These are phyloP conservation scores for Xylaria sp. DNA, from an alignment of 2,329 filamentous ascomycete genomes.

Conservation along the genomic window DNA sequence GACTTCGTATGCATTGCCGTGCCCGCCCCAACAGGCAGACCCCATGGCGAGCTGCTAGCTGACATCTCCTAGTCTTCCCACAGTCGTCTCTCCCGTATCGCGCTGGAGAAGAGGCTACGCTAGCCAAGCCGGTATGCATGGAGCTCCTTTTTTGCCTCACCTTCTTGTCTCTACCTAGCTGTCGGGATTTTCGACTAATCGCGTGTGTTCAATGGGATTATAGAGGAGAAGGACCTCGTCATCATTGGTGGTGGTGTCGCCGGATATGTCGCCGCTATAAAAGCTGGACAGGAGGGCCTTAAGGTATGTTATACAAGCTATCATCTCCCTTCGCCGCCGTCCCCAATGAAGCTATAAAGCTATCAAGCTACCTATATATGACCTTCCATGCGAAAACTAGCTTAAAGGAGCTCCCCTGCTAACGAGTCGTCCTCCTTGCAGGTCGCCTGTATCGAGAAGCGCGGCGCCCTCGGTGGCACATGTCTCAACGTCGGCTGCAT, in stretches of 20 bases:
- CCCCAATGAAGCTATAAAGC: not conserved
- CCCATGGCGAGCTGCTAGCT: not conserved
- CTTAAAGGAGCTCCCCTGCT: not conserved
- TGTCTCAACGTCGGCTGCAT: slow-evolving; percentile 99
- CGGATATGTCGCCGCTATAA: slow-evolving; percentile 98
- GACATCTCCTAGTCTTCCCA: slow-evolving; percentile 42
- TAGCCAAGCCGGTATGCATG: slow-evolving; percentile 45
- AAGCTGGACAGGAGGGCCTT: slow-evolving; percentile 93
- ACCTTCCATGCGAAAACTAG: slow-evolving; percentile 2
- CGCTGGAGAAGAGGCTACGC: slow-evolving; percentile 57
- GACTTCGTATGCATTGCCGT: slow-evolving; percentile 39
- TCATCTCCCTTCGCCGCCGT: not conserved
- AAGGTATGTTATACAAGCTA: slow-evolving; percentile 57
- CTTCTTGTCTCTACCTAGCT: slow-evolving; percentile 22
- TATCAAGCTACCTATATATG: not conserved
- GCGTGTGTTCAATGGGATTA: slow-evolving; percentile 1
- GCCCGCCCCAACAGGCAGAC: slow-evolving; percentile 10
- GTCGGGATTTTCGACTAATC: slow-evolving; percentile 35
- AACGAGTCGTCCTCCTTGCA: slow-evolving; percentile 34
- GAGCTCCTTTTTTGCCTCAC: not conserved
- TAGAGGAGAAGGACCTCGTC: slow-evolving; percentile 92
- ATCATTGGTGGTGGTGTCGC: slow-evolving; percentile 98
- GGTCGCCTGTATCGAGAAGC: slow-evolving; percentile 98
- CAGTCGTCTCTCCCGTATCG: slow-evolving; percentile 43
- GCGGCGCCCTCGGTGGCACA: slow-evolving; percentile 87